A percentile compares a stretch with the other conserved stretches of the same genome.
Conservation (phyloP, 331 rosid genomes). For the Pyracantha coccinea region DNA sequence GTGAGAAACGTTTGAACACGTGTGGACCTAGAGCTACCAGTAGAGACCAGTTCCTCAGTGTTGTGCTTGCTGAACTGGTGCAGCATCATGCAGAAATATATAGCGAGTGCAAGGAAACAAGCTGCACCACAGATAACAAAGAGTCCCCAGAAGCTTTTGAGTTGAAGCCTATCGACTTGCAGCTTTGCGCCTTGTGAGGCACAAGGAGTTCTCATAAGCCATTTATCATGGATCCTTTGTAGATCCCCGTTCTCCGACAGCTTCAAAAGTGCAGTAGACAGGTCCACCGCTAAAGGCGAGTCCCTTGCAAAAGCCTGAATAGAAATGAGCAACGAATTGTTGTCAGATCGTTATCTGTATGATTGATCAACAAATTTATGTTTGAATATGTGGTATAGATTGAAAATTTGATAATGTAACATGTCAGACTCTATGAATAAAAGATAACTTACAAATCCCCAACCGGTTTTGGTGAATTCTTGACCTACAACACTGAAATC, state of each 20-base stretch:
- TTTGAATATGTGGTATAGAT: not conserved
- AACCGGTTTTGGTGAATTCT: constrained; percentile 73
- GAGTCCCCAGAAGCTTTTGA: constrained; percentile 72
- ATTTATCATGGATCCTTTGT: constrained; percentile 82
- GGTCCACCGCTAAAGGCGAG: constrained; percentile 67
- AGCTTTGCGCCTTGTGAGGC: constrained; percentile 46
- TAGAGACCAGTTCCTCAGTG: not conserved
- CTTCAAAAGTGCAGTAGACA: constrained; percentile 64
- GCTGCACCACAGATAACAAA: constrained; percentile 51
- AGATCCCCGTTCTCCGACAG: constrained; percentile 69
- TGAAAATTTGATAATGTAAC: not conserved
- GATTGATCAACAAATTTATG: not conserved
- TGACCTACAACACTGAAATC: constrained; percentile 58
- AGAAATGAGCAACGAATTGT: not conserved
- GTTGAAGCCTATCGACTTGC: constrained; percentile 56
- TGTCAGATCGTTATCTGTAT: not conserved
- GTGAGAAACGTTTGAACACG: constrained; percentile 57
- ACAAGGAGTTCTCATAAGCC: constrained; percentile 64
- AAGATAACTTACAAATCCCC: constrained; percentile 74
- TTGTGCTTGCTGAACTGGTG: constrained; percentile 43
- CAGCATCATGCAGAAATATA: constrained; percentile 28
- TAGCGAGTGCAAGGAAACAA: constrained; percentile 45
- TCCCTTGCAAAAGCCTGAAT: constrained; percentile 71
- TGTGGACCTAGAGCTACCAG: constrained; percentile 16
- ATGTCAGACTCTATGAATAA: not conserved